Evolutionary conservation across 2,329 filamentous ascomycete genomes (phyloP).

Genomic region (Fusarium tuaranense): DNA sequence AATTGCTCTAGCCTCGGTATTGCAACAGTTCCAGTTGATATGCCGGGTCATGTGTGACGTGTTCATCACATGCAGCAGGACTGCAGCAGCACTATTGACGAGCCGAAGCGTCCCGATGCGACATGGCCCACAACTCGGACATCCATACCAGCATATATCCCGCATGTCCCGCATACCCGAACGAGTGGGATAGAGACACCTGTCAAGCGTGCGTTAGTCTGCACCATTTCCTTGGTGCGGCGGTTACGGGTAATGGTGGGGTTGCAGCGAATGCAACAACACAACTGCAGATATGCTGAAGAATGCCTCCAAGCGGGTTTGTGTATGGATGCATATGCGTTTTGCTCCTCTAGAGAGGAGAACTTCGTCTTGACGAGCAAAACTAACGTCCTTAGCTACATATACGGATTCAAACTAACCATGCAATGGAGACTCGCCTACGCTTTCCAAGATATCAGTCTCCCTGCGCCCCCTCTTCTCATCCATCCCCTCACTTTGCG

Average conservation of each 20-base stretch:
- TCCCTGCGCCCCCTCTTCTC: neutral
- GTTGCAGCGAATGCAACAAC: neutral
- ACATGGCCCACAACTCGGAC: neutral
- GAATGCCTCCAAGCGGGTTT: neutral
- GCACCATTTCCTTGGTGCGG: neutral
- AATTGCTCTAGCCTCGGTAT: neutral
- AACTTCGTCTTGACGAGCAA: neutral
- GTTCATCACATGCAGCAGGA: neutral
- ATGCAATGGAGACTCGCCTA: neutral
- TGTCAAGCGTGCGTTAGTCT: neutral
- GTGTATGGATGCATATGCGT: neutral
- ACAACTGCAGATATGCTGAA: neutral
- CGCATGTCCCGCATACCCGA: neutral
- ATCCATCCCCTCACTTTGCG: neutral
- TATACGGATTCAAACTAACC: neutral
- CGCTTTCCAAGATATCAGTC: neutral
- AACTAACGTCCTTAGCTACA: neutral
- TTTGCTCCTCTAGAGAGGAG: neutral
- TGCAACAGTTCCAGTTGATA: neutral
- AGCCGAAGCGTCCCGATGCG: neutral
- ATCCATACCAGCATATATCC: neutral
- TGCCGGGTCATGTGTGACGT: neutral
- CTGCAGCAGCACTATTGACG: neutral
- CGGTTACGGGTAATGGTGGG: neutral
- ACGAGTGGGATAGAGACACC: neutral